Evolutionary conservation across 352 stramenopile species (phyloP).

Genomic region (Globisporangium cystogenes): DNA sequence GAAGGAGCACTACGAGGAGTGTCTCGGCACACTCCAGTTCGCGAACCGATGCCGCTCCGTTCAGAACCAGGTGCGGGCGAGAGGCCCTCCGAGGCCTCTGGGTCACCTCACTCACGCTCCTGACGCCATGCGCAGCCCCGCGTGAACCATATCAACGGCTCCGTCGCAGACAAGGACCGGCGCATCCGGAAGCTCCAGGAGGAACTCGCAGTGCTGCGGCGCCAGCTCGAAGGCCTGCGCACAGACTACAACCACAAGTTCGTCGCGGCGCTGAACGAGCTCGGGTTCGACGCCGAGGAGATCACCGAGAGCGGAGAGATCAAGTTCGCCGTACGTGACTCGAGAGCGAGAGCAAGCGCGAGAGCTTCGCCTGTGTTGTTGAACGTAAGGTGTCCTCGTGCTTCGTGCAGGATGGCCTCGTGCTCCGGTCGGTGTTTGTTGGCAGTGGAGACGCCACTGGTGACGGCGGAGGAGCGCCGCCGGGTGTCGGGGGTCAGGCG

Average conservation of each 20-base stretch:
- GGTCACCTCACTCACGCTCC: too few relatives aligned
- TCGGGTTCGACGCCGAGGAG: conserved; percentile 78
- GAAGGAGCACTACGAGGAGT: conserved; percentile 89
- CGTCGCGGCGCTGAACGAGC: conserved; percentile 56
- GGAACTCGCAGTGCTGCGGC: conserved; percentile 48
- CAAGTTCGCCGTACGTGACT: conserved; percentile 57
- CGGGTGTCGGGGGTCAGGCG: neutral
- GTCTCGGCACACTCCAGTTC: conserved; percentile 88
- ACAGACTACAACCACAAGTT: conserved; percentile 79
- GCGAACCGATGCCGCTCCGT: conserved; percentile 89
- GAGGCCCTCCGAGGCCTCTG: too few relatives aligned
- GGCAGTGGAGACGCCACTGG: conserved; percentile 13
- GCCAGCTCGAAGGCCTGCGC: conserved; percentile 61
- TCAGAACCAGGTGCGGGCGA: conserved; percentile 64
- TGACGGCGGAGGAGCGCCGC: neutral
- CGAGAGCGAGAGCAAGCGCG: neutral
- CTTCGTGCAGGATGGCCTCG: conserved; percentile 46
- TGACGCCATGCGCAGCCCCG: conserved; percentile 42
- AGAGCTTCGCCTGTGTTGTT: neutral
- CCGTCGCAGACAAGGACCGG: conserved; percentile 76
- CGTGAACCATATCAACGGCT: conserved; percentile 84
- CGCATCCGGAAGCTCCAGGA: conserved; percentile 83
- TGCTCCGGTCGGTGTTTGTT: conserved; percentile 57
- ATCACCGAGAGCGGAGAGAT: conserved; percentile 75
- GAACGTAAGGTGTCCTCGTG: neutral